phyloP scores from a whole-genome alignment of 306 rosid species.

The Dalbergia cultrata region DNA sequence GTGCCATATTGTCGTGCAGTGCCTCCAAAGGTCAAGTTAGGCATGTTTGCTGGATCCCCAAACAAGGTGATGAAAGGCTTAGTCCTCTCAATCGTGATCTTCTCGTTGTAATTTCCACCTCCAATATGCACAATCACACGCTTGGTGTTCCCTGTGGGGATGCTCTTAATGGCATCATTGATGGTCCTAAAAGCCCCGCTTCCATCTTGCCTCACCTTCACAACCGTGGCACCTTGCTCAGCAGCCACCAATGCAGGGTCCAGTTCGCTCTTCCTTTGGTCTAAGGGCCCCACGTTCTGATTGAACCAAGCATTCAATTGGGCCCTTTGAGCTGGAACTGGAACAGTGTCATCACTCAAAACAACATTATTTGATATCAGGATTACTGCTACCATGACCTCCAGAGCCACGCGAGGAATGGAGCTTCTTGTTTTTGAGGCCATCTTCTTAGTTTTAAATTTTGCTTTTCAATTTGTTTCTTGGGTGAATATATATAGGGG shows the following conservation, averaged over 20 bases:
- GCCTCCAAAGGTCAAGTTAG: constrained; percentile 57
- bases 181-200: constrained; percentile 64
- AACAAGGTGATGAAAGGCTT: constrained; percentile 63
- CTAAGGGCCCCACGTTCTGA: constrained; percentile 23
- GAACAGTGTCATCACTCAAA: constrained; percentile 29
- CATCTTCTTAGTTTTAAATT: constrained; percentile 29
- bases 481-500: background rate
- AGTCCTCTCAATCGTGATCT: constrained; percentile 50
- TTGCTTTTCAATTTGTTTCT: background rate
- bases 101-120: constrained; percentile 66
- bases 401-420: constrained; percentile 14
- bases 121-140: constrained; percentile 67
- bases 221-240: constrained; percentile 41
- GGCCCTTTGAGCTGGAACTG: constrained; percentile 41
- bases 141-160: constrained; percentile 56
- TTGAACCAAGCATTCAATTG: constrained; percentile 58
- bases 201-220: constrained; percentile 60
- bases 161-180: constrained; percentile 57
- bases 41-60: constrained; percentile 49
- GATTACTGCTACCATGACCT: constrained; percentile 11
- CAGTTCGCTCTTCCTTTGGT: constrained; percentile 17
- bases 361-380: background rate
- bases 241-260: constrained; percentile 59
- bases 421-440: constrained; percentile 30
- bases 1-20: constrained; percentile 62